Percentiles rank a stretch among this genome's conserved stretches.
Conservation (phyloP, 257 asterid genomes). For the Solanum corneliomulleri region DNA sequence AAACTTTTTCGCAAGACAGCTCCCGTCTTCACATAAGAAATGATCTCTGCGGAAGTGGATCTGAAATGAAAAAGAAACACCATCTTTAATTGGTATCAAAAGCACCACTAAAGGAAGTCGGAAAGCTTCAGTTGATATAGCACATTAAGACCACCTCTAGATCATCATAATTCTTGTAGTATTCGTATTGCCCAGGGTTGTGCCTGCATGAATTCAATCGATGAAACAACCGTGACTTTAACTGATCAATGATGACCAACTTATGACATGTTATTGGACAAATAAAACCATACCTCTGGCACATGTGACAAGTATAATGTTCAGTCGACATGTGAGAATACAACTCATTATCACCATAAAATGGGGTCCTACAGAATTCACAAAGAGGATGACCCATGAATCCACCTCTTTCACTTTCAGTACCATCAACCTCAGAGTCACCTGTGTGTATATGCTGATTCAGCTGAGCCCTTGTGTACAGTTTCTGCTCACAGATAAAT, state of each 20-base stretch:
- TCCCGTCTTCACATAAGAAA: conserved; percentile 84
- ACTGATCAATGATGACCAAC: neutral
- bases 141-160: conserved; percentile 51
- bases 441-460: conserved; percentile 72
- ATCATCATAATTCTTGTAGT: conserved; percentile 84
- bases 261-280: neutral
- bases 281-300: conserved; percentile 57
- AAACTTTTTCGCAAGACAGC: conserved; percentile 83
- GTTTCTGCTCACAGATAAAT: conserved; percentile 92
- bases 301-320: conserved; percentile 91
- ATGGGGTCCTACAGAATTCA: conserved; percentile 79
- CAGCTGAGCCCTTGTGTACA: conserved; percentile 76
- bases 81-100: neutral
- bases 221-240: neutral
- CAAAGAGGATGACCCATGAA: conserved; percentile 88
- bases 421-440: conserved; percentile 96
- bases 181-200: conserved; percentile 88
- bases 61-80: conserved; percentile 24
- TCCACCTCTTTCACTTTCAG: conserved; percentile 97
- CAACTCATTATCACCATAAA: conserved; percentile 90
- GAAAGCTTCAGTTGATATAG: neutral
- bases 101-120: neutral
- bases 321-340: conserved; percentile 90
- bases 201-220: conserved; percentile 44
- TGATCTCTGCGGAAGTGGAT: conserved; percentile 77